These are phyloP conservation scores for Tetracladium marchalianum DNA, from an alignment of 495 filamentous ascomycete genomes.

Conservation along the genomic window DNA sequence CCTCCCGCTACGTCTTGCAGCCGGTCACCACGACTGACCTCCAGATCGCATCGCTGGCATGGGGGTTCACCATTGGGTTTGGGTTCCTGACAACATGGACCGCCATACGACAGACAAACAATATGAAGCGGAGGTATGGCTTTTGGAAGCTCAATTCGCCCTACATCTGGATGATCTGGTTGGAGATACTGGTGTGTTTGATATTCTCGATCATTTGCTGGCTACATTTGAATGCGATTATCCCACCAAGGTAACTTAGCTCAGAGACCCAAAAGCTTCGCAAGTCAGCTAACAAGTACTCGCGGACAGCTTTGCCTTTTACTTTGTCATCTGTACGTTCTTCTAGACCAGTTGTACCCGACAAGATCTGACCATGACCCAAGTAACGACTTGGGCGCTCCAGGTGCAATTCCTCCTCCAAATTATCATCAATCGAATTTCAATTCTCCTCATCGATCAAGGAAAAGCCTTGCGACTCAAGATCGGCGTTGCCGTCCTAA, in stretches of 20 bases:
- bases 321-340: slow-evolving; percentile 6
- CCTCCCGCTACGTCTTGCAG: slow-evolving; percentile 2
- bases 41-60: slow-evolving; percentile 27
- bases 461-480: neutral
- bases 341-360: too few relatives aligned
- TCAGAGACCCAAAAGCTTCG: neutral
- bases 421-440: neutral
- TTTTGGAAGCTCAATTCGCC: neutral
- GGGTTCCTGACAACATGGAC: slow-evolving; percentile 31
- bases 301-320: slow-evolving; percentile 4
- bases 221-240: slow-evolving; percentile 2
- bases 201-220: slow-evolving; percentile 2
- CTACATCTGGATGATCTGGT: slow-evolving; percentile 8
- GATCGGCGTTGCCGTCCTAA: neutral
- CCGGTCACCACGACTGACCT: slow-evolving; percentile 21
- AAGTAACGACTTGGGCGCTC: neutral
- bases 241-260: slow-evolving; percentile 1
- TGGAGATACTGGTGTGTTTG: slow-evolving; percentile 2
- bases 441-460: neutral
- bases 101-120: slow-evolving; percentile 12
- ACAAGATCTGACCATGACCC: too few relatives aligned
- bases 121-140: slow-evolving; percentile 4
- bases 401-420: neutral
- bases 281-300: neutral
- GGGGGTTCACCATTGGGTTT: slow-evolving; percentile 31